phyloP scores from a whole-genome alignment of 1,284 basidiomycete species.

The Baeospora myosura region DNA sequence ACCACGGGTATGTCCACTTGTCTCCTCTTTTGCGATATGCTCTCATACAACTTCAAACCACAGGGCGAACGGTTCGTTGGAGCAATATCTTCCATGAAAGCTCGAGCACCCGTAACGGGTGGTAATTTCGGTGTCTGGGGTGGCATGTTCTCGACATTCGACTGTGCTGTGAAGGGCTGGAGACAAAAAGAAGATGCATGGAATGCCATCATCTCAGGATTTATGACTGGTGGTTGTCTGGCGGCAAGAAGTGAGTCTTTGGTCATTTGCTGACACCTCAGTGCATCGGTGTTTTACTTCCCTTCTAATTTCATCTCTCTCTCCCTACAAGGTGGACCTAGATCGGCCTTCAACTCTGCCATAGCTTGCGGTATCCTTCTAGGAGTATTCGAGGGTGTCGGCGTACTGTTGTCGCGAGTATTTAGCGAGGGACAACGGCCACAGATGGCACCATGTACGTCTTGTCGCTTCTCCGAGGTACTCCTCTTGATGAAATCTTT shows the following conservation, averaged over 20 bases:
- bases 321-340: slow-evolving; percentile 70
- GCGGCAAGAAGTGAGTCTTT: slow-evolving; percentile 81
- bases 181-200: slow-evolving; percentile 99
- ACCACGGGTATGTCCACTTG: slow-evolving; percentile 62
- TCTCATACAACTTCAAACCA: slow-evolving; percentile 9
- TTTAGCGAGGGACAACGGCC: slow-evolving; percentile 79
- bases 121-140: slow-evolving; percentile 99
- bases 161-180: slow-evolving; percentile 95
- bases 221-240: slow-evolving; percentile 95
- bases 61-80: slow-evolving; percentile 92
- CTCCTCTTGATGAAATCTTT: too few relatives aligned
- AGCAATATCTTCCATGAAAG: slow-evolving; percentile 95
- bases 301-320: slow-evolving; percentile 7
- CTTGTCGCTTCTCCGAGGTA: background rate
- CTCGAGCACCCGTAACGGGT: slow-evolving; percentile 94
- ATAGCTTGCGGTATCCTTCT: slow-evolving; percentile 95
- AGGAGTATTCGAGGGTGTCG: slow-evolving; percentile 94
- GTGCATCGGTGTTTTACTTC: slow-evolving; percentile 6
- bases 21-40: slow-evolving; percentile 2
- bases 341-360: slow-evolving; percentile 83
- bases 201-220: slow-evolving; percentile 98
- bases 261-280: too few relatives aligned
- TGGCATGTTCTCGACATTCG: slow-evolving; percentile 94
- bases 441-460: slow-evolving; percentile 50
- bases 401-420: slow-evolving; percentile 78